Evolutionary conservation across 176 grass and related monocot species (phyloP).

Genomic region (Paspalum notatum): DNA sequence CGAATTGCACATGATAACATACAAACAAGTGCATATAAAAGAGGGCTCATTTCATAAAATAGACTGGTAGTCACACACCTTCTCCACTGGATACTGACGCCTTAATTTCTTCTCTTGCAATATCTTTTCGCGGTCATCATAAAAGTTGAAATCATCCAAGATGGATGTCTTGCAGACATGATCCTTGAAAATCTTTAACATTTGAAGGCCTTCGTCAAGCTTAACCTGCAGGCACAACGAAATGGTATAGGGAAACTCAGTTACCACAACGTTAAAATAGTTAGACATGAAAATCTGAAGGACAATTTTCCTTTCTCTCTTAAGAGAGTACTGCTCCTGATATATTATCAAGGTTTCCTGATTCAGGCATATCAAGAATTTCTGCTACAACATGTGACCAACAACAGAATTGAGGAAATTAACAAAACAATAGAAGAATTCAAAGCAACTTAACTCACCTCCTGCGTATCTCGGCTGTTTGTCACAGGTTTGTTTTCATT

Average conservation of each 20-base stretch:
- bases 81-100: conserved; percentile 55
- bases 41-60: background rate
- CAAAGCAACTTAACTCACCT: conserved; percentile 50
- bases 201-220: conserved; percentile 76
- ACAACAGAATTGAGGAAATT: background rate
- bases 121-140: conserved; percentile 77
- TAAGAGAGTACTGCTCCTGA: background rate
- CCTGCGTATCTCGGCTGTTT: conserved; percentile 86
- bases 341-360: background rate
- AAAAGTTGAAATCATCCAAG: conserved; percentile 82
- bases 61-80: conserved; percentile 31
- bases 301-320: background rate
- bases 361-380: background rate
- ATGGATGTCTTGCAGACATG: conserved; percentile 76
- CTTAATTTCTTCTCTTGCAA: conserved; percentile 71
- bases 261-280: background rate
- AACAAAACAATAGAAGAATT: conserved; percentile 1
- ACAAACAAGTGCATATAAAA: background rate
- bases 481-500: conserved; percentile 96
- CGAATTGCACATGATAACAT: background rate
- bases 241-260: conserved; percentile 19
- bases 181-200: conserved; percentile 82
- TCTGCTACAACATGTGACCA: conserved; percentile 18
- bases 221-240: conserved; percentile 62
- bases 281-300: background rate